These are phyloP conservation scores for Triadica sebifera DNA, from an alignment of 345 rosid genomes.

Conservation along the genomic window DNA sequence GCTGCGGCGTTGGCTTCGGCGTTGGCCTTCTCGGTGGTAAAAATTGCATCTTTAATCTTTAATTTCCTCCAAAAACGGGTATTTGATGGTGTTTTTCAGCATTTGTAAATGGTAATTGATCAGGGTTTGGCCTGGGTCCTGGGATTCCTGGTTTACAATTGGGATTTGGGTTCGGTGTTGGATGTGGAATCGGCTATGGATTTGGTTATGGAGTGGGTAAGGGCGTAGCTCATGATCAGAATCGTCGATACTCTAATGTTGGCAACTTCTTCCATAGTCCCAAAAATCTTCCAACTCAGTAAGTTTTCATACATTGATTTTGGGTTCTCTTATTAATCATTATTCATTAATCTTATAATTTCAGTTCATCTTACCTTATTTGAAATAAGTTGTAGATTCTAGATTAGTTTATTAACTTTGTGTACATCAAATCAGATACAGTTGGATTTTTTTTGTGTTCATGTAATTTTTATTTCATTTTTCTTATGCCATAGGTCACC, in stretches of 20 bases:
- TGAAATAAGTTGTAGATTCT: too few relatives aligned
- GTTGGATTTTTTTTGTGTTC: not conserved
- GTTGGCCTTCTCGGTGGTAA: constrained; percentile 82
- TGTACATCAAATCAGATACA: not conserved
- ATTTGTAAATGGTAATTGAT: not conserved
- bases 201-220: constrained; percentile 82
- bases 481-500: not conserved
- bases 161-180: constrained; percentile 75
- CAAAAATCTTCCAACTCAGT: constrained; percentile 43
- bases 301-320: constrained; percentile 17
- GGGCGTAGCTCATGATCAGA: constrained; percentile 69
- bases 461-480: not conserved
- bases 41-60: not conserved
- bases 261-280: constrained; percentile 36
- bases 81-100: constrained; percentile 1
- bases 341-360: not conserved
- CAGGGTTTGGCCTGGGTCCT: constrained; percentile 81
- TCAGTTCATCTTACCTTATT: too few relatives aligned
- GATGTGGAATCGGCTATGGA: constrained; percentile 87
- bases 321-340: not conserved
- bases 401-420: too few relatives aligned
- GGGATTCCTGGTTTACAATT: constrained; percentile 81
- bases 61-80: not conserved
- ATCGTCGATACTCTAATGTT: constrained; percentile 46
- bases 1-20: constrained; percentile 86